Evolutionary conservation across 2,329 filamentous ascomycete genomes (phyloP).

Genomic region (Penicillium thymicola): DNA sequence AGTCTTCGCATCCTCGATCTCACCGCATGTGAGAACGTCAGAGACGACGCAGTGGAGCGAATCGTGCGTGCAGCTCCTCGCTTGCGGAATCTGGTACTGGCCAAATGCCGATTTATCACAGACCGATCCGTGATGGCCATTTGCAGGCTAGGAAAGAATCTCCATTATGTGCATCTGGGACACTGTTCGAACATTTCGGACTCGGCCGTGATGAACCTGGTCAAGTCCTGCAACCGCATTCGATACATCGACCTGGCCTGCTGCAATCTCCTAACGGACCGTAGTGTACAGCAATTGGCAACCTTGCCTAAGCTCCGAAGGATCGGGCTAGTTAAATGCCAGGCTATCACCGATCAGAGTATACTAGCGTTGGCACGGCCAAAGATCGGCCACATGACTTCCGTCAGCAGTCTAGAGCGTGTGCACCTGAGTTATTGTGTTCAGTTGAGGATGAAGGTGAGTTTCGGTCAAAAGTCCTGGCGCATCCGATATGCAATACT

Average conservation of each 20-base stretch:
- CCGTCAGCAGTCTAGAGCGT: conserved; percentile 74
- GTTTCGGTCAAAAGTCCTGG: conserved; percentile 28
- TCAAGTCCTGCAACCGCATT: conserved; percentile 85
- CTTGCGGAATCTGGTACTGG: conserved; percentile 85
- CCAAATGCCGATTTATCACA: conserved; percentile 91
- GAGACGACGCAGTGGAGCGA: conserved; percentile 80
- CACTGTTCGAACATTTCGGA: conserved; percentile 93
- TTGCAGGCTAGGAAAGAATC: conserved; percentile 83
- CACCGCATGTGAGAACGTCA: conserved; percentile 79
- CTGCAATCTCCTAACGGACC: conserved; percentile 82
- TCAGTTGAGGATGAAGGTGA: conserved; percentile 74
- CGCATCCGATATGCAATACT: background rate
- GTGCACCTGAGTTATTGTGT: conserved; percentile 96
- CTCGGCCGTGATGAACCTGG: conserved; percentile 76
- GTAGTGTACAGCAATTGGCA: conserved; percentile 78
- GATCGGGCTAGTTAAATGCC: conserved; percentile 93
- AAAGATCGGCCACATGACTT: conserved; percentile 50
- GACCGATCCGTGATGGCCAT: conserved; percentile 86
- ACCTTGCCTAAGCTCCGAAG: conserved; percentile 87
- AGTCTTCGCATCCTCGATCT: conserved; percentile 90
- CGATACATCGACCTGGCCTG: conserved; percentile 98
- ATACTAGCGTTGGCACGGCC: conserved; percentile 79
- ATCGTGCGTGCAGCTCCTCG: conserved; percentile 85
- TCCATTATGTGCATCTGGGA: conserved; percentile 94
- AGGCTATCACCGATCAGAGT: conserved; percentile 82